A percentile compares a stretch with the other conserved stretches of the same genome.
These are phyloP conservation scores for Nothomitra cinnamomea DNA, from an alignment of 2,329 filamentous ascomycete species.

Conservation along the genomic window DNA sequence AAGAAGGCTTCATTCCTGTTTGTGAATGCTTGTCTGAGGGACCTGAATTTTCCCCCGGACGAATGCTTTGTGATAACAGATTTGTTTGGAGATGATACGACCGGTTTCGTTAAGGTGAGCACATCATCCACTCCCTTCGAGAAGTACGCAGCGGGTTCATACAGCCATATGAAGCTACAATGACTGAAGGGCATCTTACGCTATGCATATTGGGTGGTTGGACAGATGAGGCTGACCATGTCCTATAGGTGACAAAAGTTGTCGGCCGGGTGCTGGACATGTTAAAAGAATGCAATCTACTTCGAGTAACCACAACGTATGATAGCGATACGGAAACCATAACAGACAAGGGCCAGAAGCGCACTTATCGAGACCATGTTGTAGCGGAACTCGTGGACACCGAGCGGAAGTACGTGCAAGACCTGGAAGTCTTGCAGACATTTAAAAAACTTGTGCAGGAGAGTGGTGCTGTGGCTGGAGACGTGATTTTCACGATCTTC, in stretches of 20 bases:
- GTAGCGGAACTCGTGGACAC: conserved; percentile 85
- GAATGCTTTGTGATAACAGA: conserved; percentile 89
- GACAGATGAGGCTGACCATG: no score
- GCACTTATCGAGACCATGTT: conserved; percentile 69
- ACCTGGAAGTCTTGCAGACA: conserved; percentile 83
- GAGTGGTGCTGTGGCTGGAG: conserved; percentile 72
- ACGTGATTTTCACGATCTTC: conserved; percentile 87
- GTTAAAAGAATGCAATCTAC: conserved; percentile 58
- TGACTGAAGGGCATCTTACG: no score
- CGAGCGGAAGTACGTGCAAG: conserved; percentile 94
- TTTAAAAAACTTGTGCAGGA: conserved; percentile 83
- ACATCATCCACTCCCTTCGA: background rate
- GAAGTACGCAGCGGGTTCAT: no score
- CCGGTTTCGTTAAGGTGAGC: conserved; percentile 81
- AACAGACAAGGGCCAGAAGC: conserved; percentile 26
- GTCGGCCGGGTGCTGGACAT: conserved; percentile 86
- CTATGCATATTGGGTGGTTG: background rate
- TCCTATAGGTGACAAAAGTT: conserved; percentile 58
- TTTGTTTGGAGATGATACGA: conserved; percentile 84
- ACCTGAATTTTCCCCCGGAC: conserved; percentile 59
- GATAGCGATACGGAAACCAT: conserved; percentile 34
- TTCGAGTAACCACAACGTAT: conserved; percentile 43
- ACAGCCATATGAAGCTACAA: no score
- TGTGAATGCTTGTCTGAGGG: conserved; percentile 70
- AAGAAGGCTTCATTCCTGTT: conserved; percentile 90